phyloP scores from a whole-genome alignment of 1,139 yeast species.

The Kodamaea alishanica region DNA sequence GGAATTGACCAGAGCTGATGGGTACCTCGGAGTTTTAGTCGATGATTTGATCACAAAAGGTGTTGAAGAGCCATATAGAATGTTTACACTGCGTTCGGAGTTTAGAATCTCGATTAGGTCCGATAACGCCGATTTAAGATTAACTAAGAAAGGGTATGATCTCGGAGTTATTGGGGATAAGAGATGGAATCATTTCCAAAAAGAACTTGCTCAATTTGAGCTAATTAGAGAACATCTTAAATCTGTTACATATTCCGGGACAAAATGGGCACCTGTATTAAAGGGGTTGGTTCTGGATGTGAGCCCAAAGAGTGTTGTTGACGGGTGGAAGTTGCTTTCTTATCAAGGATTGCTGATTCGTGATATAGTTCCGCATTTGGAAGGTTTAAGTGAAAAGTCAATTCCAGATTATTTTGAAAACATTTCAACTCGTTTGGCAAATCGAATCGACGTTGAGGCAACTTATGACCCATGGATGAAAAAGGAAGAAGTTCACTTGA shows the following conservation, averaged over 20 bases:
- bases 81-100: constrained; percentile 96
- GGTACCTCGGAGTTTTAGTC: constrained; percentile 85
- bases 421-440: constrained; percentile 51
- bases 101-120: constrained; percentile 85
- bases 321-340: constrained; percentile 46
- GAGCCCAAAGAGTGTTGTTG: constrained; percentile 28
- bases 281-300: constrained; percentile 48
- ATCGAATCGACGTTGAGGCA: constrained; percentile 73
- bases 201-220: constrained; percentile 47
- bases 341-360: constrained; percentile 33
- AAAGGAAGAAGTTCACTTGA: constrained; percentile 66
- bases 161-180: constrained; percentile 64
- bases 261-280: constrained; percentile 57
- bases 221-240: constrained; percentile 45
- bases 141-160: constrained; percentile 65
- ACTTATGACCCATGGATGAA: constrained; percentile 77
- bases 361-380: constrained; percentile 32
- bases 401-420: constrained; percentile 17
- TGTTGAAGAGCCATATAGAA: constrained; percentile 94
- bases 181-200: constrained; percentile 50
- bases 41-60: constrained; percentile 96
- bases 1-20: constrained; percentile 69
- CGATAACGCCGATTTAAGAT: constrained; percentile 87
- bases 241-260: constrained; percentile 46
- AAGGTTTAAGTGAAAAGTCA: constrained; percentile 15